phyloP scores from a whole-genome alignment of 768 basidiomycete species.

The Ramaria rubella region DNA sequence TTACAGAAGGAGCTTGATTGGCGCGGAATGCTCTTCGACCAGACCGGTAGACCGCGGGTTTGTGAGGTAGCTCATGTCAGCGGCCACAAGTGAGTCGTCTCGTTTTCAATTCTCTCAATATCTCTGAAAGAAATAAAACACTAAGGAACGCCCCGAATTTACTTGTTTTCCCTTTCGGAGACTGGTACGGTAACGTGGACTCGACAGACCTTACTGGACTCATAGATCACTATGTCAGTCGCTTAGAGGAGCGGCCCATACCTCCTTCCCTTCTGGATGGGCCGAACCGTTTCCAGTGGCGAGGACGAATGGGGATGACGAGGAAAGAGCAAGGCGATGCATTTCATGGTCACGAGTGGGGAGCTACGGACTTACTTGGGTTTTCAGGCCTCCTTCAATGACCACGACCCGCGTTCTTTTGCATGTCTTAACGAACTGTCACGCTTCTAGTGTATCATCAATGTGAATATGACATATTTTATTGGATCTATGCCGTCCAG shows the following conservation, averaged over 20 bases:
- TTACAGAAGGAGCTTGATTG: conserved; percentile 46
- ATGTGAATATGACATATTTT: too few relatives aligned
- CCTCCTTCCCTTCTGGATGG: conserved; percentile 35
- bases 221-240: conserved; percentile 30
- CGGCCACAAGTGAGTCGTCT: conserved; percentile 62
- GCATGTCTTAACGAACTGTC: too few relatives aligned
- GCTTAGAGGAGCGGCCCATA: conserved; percentile 13
- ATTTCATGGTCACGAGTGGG: neutral
- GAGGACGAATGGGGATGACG: conserved; percentile 63
- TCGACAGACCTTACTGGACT: conserved; percentile 51
- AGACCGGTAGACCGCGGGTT: conserved; percentile 33
- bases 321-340: conserved; percentile 47
- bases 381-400: conserved; percentile 20
- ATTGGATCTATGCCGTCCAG: too few relatives aligned
- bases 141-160: conserved; percentile 63
- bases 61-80: conserved; percentile 76
- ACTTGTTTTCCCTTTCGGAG: conserved; percentile 61
- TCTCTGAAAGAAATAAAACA: conserved; percentile 1
- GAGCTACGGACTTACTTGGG: neutral
- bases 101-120: neutral
- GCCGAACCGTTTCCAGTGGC: conserved; percentile 40
- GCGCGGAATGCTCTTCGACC: conserved; percentile 22
- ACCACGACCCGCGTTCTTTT: neutral
- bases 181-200: conserved; percentile 62
- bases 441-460: too few relatives aligned